These are phyloP conservation scores for Nissolia schottii DNA, from an alignment of 306 rosid genomes.

Conservation along the genomic window DNA sequence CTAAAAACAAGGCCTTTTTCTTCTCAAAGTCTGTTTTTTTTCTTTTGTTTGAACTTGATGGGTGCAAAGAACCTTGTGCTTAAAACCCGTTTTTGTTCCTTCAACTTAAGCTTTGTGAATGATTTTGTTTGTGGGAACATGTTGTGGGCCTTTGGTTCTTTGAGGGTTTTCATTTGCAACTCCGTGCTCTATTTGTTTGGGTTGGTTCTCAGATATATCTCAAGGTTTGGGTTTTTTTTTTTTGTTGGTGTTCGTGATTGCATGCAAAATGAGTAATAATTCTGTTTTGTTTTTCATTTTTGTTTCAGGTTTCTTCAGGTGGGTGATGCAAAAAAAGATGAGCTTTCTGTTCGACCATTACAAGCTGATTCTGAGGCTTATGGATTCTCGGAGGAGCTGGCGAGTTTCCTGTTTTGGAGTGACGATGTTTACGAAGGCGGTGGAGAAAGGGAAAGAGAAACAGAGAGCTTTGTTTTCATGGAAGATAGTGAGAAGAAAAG, in stretches of 20 bases:
- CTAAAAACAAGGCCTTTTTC: background rate
- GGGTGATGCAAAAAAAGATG: conserved; percentile 21
- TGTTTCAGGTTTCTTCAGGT: conserved; percentile 43
- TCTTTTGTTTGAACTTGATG: conserved; percentile 36
- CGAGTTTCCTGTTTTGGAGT: conserved; percentile 24
- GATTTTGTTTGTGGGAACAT: conserved; percentile 39
- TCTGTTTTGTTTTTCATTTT: background rate
- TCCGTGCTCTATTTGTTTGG: conserved; percentile 36
- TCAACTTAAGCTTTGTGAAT: conserved; percentile 21
- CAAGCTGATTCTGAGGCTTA: conserved; percentile 16
- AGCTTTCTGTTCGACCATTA: background rate
- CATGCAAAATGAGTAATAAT: background rate
- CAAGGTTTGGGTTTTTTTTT: conserved; percentile 39
- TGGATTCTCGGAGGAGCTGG: conserved; percentile 33
- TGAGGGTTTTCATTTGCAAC: conserved; percentile 31
- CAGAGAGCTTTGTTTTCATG: conserved; percentile 12
- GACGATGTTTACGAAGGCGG: conserved; percentile 9
- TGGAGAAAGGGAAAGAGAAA: background rate
- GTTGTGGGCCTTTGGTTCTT: conserved; percentile 35
- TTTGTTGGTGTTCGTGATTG: background rate
- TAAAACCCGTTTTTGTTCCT: conserved; percentile 37
- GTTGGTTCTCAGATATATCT: conserved; percentile 26
- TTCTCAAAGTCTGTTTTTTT: background rate
- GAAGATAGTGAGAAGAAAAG: background rate
- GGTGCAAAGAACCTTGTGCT: conserved; percentile 26